phyloP scores from a whole-genome alignment of 1,139 yeast genomes.

The Geotrichum restrictum region DNA sequence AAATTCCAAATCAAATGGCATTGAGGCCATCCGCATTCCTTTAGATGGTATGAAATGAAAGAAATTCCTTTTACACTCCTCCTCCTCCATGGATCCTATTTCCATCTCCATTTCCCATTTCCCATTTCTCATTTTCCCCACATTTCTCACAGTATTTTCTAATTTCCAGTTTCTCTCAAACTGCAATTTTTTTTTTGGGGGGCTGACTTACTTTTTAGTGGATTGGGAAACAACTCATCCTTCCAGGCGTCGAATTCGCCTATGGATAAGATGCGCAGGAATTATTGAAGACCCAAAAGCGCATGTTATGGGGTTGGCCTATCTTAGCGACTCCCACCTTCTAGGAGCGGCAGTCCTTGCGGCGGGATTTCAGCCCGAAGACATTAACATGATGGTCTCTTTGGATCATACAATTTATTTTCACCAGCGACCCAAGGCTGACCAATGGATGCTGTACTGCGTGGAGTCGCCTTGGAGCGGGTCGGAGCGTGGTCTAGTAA shows the following conservation, averaged over 20 bases:
- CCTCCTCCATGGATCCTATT: too few species aligned
- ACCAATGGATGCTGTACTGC: constrained; percentile 53
- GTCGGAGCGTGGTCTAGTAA: constrained; percentile 53
- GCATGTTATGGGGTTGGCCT: constrained; percentile 60
- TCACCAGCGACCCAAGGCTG: constrained; percentile 53
- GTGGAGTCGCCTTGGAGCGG: constrained; percentile 51
- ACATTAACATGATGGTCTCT: constrained; percentile 52
- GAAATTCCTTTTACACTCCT: too few species aligned
- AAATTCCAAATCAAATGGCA: neutral
- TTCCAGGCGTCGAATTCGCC: constrained; percentile 29
- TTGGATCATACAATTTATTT: constrained; percentile 68
- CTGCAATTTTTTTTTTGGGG: constrained; percentile 2
- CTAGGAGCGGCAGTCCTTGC: constrained; percentile 49
- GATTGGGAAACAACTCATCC: constrained; percentile 11
- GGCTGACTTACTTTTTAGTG: constrained; percentile 27
- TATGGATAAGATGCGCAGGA: constrained; percentile 46
- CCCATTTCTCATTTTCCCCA: too few species aligned
- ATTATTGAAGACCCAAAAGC: constrained; percentile 39
- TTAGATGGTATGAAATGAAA: neutral
- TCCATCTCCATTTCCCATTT: too few species aligned
- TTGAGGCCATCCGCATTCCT: neutral
- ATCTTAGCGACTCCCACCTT: constrained; percentile 58
- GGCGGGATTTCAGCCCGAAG: constrained; percentile 42
- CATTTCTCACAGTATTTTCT: constrained; percentile 13
- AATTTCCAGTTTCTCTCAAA: neutral